Conservation (phyloP, 352 stramenopile genomes). For the Phytophthora tentaculata region DNA sequence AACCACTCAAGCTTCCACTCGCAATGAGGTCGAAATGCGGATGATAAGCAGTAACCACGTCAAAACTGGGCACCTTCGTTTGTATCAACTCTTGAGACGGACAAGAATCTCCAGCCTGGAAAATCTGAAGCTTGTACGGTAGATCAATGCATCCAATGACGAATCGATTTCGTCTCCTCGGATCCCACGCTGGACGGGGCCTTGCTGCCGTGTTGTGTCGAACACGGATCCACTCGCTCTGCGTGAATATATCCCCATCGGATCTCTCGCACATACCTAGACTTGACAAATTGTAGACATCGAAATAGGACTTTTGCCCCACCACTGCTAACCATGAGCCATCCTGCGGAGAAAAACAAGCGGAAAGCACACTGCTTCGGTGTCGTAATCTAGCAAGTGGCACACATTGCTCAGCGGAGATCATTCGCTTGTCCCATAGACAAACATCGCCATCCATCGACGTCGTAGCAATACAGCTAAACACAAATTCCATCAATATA, state of each 20-base stretch:
- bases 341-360: slow-evolving; percentile 68
- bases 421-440: slow-evolving; percentile 72
- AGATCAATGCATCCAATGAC: slow-evolving; percentile 72
- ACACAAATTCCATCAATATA: background rate
- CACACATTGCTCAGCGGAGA: slow-evolving; percentile 39
- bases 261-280: slow-evolving; percentile 18
- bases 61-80: slow-evolving; percentile 42
- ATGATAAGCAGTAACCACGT: slow-evolving; percentile 82
- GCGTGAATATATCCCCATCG: slow-evolving; percentile 38
- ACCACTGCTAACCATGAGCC: slow-evolving; percentile 70
- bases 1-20: slow-evolving; percentile 63
- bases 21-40: slow-evolving; percentile 66
- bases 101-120: slow-evolving; percentile 45
- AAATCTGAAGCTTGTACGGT: slow-evolving; percentile 71
- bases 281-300: slow-evolving; percentile 54
- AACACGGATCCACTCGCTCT: slow-evolving; percentile 28
- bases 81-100: slow-evolving; percentile 63
- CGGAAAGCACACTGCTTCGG: slow-evolving; percentile 64
- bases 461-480: slow-evolving; percentile 68
- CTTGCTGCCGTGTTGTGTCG: slow-evolving; percentile 81
- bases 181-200: slow-evolving; percentile 72
- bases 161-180: slow-evolving; percentile 60
- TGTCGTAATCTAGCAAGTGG: slow-evolving; percentile 58
- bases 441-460: slow-evolving; percentile 69
- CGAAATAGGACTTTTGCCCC: slow-evolving; percentile 63